Evolutionary conservation across 2,329 filamentous ascomycete species (phyloP), one percentile per base, ranked within the genome.

Genomic region (Fusarium chlamydosporum): DNA sequence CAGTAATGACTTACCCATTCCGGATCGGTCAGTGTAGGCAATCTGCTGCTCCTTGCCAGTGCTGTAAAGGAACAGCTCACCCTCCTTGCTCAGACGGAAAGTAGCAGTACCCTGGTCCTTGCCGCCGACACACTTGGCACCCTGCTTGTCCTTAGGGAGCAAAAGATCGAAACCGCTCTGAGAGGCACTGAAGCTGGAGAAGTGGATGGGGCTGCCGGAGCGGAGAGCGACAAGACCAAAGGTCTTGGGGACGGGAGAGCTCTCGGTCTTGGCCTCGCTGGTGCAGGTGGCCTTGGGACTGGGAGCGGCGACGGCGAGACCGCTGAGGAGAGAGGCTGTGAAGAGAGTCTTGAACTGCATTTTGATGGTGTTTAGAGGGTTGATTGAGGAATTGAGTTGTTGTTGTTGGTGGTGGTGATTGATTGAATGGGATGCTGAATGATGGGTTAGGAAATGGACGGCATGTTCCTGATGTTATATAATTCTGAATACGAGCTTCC

Each of bases 1-100:
- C 0, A 11, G 2, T 9, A 4, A 3, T 12, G 11, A 68, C 82
- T 41, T 82, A 83, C 85, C 86, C 85, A 88, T 88, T 72, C 85
- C 86, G 27, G 85, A 88, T 42, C 84, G 84, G 76, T 89, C 86
- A 35, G 82, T 83, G 65, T 75, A 89, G 56, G 86, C 60, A 70
- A 83, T 76, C 79, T 89, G 87, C 15, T 60, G 56, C 15, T 79
- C 76, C 35, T 74, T 78, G 6, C 76, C 79, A 18, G 72, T 70
- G 34, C 80, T 69, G 67, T 81, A 88, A 23, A 90, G 80, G 74
- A 75, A 82, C 16, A 88, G 78, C 31, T 78, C 78, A 41, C 79
- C 78, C 40, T 85, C 78, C 23, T 80, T 53, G 43, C 35, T 56
- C 69, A 72, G n/a, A 29, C 78, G 78, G 77, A 89, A 88, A 31